A percentile compares a stretch with the other conserved stretches of the same genome.
Conservation (phyloP, 371 early-diverging fungal genomes). For the Nematocida sp. region DNA sequence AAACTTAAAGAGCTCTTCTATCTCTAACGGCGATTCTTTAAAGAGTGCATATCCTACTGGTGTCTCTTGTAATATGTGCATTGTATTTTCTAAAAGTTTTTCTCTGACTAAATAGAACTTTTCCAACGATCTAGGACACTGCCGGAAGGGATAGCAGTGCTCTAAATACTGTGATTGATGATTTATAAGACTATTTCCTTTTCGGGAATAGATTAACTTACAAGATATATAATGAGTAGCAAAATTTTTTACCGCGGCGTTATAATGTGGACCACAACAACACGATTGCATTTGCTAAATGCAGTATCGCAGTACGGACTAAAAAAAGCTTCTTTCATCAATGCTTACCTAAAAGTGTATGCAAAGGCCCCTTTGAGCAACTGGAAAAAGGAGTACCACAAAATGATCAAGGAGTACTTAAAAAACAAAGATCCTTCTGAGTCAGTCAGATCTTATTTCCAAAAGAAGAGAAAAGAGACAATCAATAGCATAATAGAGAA, state of each 20-base stretch:
- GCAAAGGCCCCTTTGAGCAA: constrained; percentile 32
- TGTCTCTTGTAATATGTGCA: constrained; percentile 50
- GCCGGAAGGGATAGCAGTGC: not conserved
- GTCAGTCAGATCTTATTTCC: constrained; percentile 39
- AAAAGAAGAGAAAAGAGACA: constrained; percentile 19
- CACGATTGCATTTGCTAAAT: constrained; percentile 38
- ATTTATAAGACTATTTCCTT: not conserved
- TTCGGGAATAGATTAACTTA: not conserved
- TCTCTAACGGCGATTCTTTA: constrained; percentile 24
- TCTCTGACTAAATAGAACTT: no score
- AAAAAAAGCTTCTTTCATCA: constrained; percentile 43
- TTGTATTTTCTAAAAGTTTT: constrained; percentile 43
- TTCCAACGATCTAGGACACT: not conserved
- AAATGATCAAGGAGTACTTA: constrained; percentile 50
- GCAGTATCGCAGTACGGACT: constrained; percentile 37
- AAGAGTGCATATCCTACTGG: constrained; percentile 47
- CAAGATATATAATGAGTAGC: not conserved
- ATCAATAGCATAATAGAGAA: constrained; percentile 46
- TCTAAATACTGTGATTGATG: not conserved
- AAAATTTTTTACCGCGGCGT: constrained; percentile 27
- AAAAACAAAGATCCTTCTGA: constrained; percentile 40
- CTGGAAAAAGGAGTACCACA: constrained; percentile 48
- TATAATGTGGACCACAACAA: constrained; percentile 50
- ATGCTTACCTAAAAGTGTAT: constrained; percentile 49
- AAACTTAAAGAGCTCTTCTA: constrained; percentile 16